phyloP scores from a whole-genome alignment of 208 protist species.

The Crithidia fasciculata region DNA sequence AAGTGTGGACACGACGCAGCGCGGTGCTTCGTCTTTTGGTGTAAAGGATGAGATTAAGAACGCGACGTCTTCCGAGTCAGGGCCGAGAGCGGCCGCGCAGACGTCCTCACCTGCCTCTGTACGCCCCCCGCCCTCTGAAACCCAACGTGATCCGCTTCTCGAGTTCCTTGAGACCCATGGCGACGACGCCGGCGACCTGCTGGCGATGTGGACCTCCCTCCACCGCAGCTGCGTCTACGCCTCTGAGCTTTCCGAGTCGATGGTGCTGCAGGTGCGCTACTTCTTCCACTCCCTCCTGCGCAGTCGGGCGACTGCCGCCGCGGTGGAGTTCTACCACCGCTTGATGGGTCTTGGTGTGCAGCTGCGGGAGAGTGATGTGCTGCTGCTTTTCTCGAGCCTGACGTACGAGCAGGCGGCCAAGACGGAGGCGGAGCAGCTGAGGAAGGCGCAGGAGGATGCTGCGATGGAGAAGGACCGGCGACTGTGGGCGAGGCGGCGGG shows the following conservation, averaged over 20 bases:
- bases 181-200: slow-evolving; percentile 71
- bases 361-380: slow-evolving; percentile 67
- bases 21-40: too few species aligned
- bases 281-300: slow-evolving; percentile 77
- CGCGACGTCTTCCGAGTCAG: too few species aligned
- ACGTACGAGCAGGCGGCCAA: slow-evolving; percentile 69
- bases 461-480: slow-evolving; percentile 32
- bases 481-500: slow-evolving; percentile 14
- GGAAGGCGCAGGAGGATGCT: slow-evolving; percentile 25
- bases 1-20: too few species aligned
- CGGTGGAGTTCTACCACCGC: slow-evolving; percentile 71
- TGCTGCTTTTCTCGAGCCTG: slow-evolving; percentile 72
- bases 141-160: slow-evolving; percentile 48
- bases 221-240: slow-evolving; percentile 79
- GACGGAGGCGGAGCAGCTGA: slow-evolving; percentile 23
- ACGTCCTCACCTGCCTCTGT: too few species aligned
- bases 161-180: slow-evolving; percentile 73
- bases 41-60: too few species aligned
- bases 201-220: slow-evolving; percentile 85
- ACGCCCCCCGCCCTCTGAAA: too few species aligned
- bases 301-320: slow-evolving; percentile 60
- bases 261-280: slow-evolving; percentile 69
- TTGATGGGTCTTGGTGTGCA: slow-evolving; percentile 74
- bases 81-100: too few species aligned
- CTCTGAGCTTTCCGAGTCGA: slow-evolving; percentile 71